These are phyloP conservation scores for Leishmania arabica DNA, from an alignment of 208 protist genomes.

Conservation along the genomic window DNA sequence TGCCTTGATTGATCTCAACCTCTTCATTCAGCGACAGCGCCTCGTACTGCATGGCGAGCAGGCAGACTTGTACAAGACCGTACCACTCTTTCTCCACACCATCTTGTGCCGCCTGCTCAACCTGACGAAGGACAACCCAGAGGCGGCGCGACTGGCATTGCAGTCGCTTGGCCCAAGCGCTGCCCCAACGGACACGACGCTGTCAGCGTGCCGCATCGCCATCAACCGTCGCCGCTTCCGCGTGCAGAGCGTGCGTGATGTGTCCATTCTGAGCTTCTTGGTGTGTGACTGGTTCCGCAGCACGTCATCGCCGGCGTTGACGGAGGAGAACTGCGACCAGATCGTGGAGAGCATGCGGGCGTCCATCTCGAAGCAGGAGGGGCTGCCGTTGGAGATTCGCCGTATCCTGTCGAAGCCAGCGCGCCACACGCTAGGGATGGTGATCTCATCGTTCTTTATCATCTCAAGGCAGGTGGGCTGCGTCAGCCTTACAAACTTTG, in stretches of 20 bases:
- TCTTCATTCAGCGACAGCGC: constrained; percentile 82
- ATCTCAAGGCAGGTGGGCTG: constrained; percentile 50
- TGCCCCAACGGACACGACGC: constrained; percentile 42
- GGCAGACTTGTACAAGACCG: constrained; percentile 70
- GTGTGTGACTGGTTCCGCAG: constrained; percentile 84
- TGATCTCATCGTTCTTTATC: constrained; percentile 66
- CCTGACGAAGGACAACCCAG: constrained; percentile 45
- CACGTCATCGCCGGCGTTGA: constrained; percentile 64
- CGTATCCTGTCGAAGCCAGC: constrained; percentile 60
- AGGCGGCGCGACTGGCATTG: constrained; percentile 45
- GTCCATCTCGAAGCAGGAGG: constrained; percentile 34
- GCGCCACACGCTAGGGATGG: constrained; percentile 81
- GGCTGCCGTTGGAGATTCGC: constrained; percentile 45
- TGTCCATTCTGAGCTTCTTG: constrained; percentile 70
- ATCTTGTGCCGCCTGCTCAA: constrained; percentile 79
- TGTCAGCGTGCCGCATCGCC: constrained; percentile 64
- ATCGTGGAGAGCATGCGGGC: constrained; percentile 63
- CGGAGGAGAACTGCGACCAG: constrained; percentile 53
- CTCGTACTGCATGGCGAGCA: constrained; percentile 84
- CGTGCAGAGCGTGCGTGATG: constrained; percentile 59
- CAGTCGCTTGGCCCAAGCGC: constrained; percentile 64
- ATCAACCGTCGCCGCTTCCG: constrained; percentile 80
- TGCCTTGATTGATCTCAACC: constrained; percentile 67
- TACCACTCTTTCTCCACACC: constrained; percentile 76
- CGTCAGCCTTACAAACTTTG: constrained; percentile 45